Percentiles rank a stretch among this genome's conserved stretches.
These are phyloP conservation scores for Aspergillus sclerotialis DNA, from an alignment of 2,329 filamentous ascomycete genomes.

Conservation along the genomic window DNA sequence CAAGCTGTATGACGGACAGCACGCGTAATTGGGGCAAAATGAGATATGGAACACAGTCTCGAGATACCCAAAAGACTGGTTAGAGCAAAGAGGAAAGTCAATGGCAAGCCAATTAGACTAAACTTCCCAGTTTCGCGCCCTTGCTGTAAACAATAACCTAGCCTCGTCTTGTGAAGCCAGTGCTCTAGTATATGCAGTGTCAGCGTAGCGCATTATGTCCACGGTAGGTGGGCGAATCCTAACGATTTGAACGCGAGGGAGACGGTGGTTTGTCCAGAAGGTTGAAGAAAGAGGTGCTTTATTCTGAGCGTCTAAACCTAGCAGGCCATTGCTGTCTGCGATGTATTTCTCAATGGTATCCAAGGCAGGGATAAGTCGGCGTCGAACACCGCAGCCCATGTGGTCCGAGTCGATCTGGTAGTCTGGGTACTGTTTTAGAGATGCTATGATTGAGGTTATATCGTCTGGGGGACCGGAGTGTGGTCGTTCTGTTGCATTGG, in stretches of 20 bases:
- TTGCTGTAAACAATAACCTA: not conserved
- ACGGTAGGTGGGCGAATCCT: not conserved
- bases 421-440: slow-evolving; percentile 34
- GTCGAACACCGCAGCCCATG: slow-evolving; percentile 34
- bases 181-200: no score
- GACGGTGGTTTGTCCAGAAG: slow-evolving; percentile 15
- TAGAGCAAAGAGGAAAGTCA: no score
- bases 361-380: slow-evolving; percentile 32
- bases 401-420: slow-evolving; percentile 39
- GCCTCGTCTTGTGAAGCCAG: not conserved
- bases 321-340: slow-evolving; percentile 22
- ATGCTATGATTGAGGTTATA: slow-evolving; percentile 27
- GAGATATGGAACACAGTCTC: no score
- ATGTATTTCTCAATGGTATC: slow-evolving; percentile 33
- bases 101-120: not conserved
- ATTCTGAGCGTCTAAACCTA: slow-evolving; percentile 17
- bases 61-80: no score
- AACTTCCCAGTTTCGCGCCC: not conserved
- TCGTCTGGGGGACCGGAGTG: slow-evolving; percentile 16
- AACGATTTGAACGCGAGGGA: not conserved
- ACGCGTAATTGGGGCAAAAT: not conserved
- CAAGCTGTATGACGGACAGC: not conserved
- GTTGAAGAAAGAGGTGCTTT: slow-evolving; percentile 10
- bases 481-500: not conserved
- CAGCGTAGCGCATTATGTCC: not conserved